Percentiles rank a stretch among this genome's conserved stretches.
Conservation (phyloP, 1,139 yeast genomes). For the Scheffersomyces illinoinensis region DNA sequence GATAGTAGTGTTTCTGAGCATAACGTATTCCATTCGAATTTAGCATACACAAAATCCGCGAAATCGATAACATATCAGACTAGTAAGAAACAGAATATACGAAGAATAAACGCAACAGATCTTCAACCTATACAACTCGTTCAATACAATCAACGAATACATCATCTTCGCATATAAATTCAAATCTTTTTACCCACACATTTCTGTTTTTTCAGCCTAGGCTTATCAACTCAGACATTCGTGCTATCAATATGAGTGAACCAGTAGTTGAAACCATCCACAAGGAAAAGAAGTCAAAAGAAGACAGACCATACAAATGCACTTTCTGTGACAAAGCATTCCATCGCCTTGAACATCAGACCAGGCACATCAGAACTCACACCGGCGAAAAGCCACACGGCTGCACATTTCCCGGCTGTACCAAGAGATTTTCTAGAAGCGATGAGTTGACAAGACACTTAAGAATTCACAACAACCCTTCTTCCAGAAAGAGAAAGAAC, state of each 20-base stretch:
- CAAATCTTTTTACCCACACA: not conserved
- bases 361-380: slow-evolving; percentile 91
- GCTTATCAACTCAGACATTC: not conserved
- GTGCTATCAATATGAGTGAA: not conserved
- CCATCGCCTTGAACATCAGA: slow-evolving; percentile 90
- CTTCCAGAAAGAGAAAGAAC: slow-evolving; percentile 19
- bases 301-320: slow-evolving; percentile 77
- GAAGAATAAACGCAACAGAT: no score
- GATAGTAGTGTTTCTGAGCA: not conserved
- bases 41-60: not conserved
- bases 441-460: slow-evolving; percentile 91
- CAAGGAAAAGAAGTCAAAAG: slow-evolving; percentile 17
- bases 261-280: slow-evolving; percentile 1
- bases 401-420: slow-evolving; percentile 85
- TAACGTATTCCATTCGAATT: not conserved
- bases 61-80: not conserved
- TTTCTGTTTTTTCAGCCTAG: not conserved
- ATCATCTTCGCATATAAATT: not conserved
- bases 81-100: not conserved
- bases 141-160: not conserved
- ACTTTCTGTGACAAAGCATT: slow-evolving; percentile 91
- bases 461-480: slow-evolving; percentile 80
- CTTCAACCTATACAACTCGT: not conserved
- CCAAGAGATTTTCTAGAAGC: slow-evolving; percentile 79
- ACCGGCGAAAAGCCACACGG: slow-evolving; percentile 95